Evolutionary conservation across 257 asterid genomes (phyloP).

Genomic region (Fraxinus americana): DNA sequence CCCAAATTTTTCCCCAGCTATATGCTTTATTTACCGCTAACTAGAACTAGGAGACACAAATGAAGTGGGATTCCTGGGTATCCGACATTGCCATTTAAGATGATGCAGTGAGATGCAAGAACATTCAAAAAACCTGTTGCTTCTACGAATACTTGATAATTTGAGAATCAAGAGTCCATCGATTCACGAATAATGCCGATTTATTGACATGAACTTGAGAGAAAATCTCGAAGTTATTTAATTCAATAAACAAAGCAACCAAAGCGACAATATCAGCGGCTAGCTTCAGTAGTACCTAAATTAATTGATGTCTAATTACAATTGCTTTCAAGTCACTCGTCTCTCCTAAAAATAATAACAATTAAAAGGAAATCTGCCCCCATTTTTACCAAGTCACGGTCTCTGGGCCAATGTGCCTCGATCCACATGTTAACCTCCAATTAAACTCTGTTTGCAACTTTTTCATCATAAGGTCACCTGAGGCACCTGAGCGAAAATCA

Average conservation of each 20-base stretch:
- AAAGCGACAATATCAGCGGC: not conserved
- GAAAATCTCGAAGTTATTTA: not conserved
- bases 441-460: not conserved
- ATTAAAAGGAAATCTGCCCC: not conserved
- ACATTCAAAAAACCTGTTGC: not conserved
- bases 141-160: not conserved
- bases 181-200: not conserved
- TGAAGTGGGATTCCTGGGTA: not conserved
- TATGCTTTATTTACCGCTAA: slow-evolving; percentile 9
- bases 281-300: not conserved
- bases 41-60: not conserved
- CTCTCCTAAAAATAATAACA: not conserved
- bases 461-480: not conserved
- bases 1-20: not conserved
- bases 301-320: too few relatives aligned
- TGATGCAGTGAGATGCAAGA: not conserved
- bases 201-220: not conserved
- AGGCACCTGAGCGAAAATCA: too few relatives aligned
- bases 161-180: not conserved
- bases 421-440: not conserved
- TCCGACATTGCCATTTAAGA: not conserved
- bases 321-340: not conserved
- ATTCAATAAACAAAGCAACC: not conserved
- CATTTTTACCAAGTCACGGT: not conserved
- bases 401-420: not conserved